Conservation (phyloP, 345 rosid genomes). For the Populus euphratica region DNA sequence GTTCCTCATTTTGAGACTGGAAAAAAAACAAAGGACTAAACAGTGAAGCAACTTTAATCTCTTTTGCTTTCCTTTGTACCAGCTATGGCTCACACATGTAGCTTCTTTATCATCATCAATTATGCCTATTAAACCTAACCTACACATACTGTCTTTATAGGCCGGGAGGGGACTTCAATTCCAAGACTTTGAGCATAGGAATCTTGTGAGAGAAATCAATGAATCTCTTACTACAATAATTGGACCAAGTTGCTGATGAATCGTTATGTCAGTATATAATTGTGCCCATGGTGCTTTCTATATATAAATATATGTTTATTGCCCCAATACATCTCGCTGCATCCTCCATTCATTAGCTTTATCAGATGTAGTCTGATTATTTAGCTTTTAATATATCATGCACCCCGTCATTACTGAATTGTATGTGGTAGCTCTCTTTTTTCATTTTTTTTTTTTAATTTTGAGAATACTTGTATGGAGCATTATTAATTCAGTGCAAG, state of each 20-base stretch:
- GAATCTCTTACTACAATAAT: constrained; percentile 32
- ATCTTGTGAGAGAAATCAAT: constrained; percentile 13
- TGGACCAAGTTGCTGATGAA: constrained; percentile 28
- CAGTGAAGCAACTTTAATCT: neutral
- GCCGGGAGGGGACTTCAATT: constrained; percentile 10
- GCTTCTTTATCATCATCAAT: constrained; percentile 33
- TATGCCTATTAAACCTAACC: constrained; percentile 50
- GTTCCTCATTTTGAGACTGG: neutral
- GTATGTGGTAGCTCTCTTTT: neutral
- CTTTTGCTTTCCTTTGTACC: neutral
- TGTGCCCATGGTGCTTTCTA: neutral
- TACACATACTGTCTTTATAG: constrained; percentile 26
- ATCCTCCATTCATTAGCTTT: neutral
- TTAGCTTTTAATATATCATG: neutral
- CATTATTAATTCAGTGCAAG: neutral
- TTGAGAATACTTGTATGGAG: neutral
- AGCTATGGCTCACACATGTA: constrained; percentile 25
- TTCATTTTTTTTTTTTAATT: no score
- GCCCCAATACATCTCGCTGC: neutral
- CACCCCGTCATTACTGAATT: neutral
- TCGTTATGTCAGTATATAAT: neutral
- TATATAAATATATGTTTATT: neutral
- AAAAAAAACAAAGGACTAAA: neutral
- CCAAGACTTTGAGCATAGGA: constrained; percentile 14
- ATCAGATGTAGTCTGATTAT: no score